A percentile compares a stretch with the other conserved stretches of the same genome.
Conservation (phyloP, 2,329 filamentous ascomycete species). For the Penicillium sp. region DNA sequence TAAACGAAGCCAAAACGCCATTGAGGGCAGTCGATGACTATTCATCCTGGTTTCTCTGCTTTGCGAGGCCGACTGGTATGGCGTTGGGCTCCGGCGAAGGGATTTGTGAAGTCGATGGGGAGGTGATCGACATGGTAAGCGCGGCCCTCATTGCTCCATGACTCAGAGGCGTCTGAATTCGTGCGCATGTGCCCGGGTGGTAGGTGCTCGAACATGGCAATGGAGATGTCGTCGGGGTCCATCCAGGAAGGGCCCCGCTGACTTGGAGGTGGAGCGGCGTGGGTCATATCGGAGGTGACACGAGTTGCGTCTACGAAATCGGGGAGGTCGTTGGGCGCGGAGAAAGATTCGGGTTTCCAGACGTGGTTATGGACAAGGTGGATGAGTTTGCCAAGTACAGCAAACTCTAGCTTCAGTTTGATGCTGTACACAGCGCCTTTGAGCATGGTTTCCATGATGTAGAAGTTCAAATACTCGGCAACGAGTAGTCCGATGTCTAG, state of each 20-base stretch:
- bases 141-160: constrained; percentile 34
- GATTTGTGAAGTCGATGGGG: constrained; percentile 27
- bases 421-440: constrained; percentile 52
- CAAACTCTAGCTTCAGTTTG: constrained; percentile 55
- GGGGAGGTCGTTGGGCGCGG: constrained; percentile 34
- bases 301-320: constrained; percentile 50
- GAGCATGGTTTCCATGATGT: constrained; percentile 50
- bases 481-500: constrained; percentile 49
- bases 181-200: constrained; percentile 20
- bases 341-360: constrained; percentile 41
- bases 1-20: constrained; percentile 3
- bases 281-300: constrained; percentile 46
- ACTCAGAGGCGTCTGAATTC: constrained; percentile 29
- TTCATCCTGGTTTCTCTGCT: constrained; percentile 17
- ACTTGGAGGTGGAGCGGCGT: constrained; percentile 29
- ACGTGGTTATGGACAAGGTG: constrained; percentile 42
- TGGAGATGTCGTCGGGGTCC: constrained; percentile 39
- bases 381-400: constrained; percentile 49
- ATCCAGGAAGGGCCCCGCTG: constrained; percentile 33
- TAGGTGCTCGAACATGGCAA: constrained; percentile 42
- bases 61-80: constrained; percentile 6
- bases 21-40: background rate
- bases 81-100: constrained; percentile 13
- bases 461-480: constrained; percentile 47
- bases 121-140: constrained; percentile 23